Percentiles rank a stretch among this genome's conserved stretches.
Evolutionary conservation across 257 asterid species (phyloP).

Genomic region (Penstemon newberryi): DNA sequence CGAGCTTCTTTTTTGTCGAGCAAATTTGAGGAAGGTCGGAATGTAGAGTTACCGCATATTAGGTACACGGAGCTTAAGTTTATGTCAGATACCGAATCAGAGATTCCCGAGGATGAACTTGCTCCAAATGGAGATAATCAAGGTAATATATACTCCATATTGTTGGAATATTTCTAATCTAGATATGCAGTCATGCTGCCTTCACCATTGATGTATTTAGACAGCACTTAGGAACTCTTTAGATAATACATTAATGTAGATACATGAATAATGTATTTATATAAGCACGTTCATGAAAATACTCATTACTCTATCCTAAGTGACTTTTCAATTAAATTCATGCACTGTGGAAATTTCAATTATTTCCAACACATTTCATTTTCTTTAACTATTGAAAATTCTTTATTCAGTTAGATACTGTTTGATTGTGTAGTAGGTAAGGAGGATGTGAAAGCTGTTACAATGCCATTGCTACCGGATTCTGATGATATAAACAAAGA

Average conservation of each 20-base stretch:
- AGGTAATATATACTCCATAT: slow-evolving; percentile 34
- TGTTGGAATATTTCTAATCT: neutral
- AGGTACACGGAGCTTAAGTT: slow-evolving; percentile 60
- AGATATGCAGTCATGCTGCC: neutral
- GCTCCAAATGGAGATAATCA: slow-evolving; percentile 39
- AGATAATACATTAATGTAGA: no score
- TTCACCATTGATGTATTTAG: neutral
- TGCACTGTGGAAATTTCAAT: no score
- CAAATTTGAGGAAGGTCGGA: slow-evolving; percentile 46
- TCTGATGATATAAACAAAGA: slow-evolving; percentile 49
- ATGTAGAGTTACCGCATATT: slow-evolving; percentile 46
- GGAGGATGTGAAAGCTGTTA: slow-evolving; percentile 45
- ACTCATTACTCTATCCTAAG: no score
- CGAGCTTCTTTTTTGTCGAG: slow-evolving; percentile 44
- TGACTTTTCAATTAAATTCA: no score
- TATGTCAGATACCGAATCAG: slow-evolving; percentile 47
- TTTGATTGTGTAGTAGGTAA: slow-evolving; percentile 34
- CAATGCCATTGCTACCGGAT: slow-evolving; percentile 44
- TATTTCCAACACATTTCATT: no score
- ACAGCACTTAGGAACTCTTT: neutral
- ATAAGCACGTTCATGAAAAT: no score
- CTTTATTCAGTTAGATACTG: no score
- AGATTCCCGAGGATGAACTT: slow-evolving; percentile 50
- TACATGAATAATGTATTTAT: no score
- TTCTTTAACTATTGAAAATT: no score